Percentiles rank a stretch among this genome's conserved stretches.
These are phyloP conservation scores for Lepiota subincarnata DNA, from an alignment of 768 basidiomycete genomes.

Conservation along the genomic window DNA sequence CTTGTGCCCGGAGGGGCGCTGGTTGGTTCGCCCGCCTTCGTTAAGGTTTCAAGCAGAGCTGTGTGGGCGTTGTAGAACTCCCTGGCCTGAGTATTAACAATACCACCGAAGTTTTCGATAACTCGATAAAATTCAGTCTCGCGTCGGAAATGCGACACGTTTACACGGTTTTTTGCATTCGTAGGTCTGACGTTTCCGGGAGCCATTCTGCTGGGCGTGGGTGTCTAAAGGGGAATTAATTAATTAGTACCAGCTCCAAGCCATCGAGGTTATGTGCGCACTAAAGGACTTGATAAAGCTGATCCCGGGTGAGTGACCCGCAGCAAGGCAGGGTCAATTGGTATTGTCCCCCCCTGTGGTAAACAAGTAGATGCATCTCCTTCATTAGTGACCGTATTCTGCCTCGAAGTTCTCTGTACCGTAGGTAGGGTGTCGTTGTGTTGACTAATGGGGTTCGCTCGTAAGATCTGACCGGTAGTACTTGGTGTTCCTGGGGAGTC, in stretches of 20 bases:
- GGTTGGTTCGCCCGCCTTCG: conserved; percentile 58
- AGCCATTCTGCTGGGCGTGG: background rate
- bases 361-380: no score
- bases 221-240: no score
- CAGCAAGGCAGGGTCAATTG: conserved; percentile 1
- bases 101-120: conserved; percentile 62
- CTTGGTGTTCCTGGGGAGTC: no score
- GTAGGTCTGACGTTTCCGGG: background rate
- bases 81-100: conserved; percentile 60
- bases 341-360: background rate
- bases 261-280: background rate
- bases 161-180: conserved; percentile 37
- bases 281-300: background rate
- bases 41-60: conserved; percentile 53
- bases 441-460: no score
- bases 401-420: no score
- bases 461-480: no score
- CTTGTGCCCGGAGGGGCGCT: conserved; percentile 67
- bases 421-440: no score
- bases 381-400: no score
- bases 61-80: conserved; percentile 69
- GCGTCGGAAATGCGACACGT: conserved; percentile 73
- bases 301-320: background rate
- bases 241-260: no score
- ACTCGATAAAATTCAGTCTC: conserved; percentile 76